Conservation (phyloP, 306 rosid species). For the Arachis hypogaea region DNA sequence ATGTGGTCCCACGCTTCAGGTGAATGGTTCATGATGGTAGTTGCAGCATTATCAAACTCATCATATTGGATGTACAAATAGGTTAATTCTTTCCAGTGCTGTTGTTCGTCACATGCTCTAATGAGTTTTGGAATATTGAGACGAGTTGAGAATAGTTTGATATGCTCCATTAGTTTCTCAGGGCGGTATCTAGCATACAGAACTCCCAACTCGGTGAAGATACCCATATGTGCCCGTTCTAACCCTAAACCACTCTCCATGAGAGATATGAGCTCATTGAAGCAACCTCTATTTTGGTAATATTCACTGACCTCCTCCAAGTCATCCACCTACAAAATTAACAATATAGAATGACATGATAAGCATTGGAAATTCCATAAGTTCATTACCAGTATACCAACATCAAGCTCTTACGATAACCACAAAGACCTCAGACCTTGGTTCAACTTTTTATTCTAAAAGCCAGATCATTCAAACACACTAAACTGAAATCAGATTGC, state of each 20-base stretch:
- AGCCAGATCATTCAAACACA: conserved; percentile 19
- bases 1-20: conserved; percentile 99
- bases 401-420: conserved; percentile 20
- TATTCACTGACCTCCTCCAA: conserved; percentile 99
- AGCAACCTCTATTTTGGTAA: conserved; percentile 98
- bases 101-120: conserved; percentile 97
- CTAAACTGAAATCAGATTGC: conserved; percentile 17
- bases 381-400: conserved; percentile 12
- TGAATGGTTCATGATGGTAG: conserved; percentile 99
- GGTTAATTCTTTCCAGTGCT: conserved; percentile 95
- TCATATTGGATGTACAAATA: conserved; percentile 96
- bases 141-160: conserved; percentile 93
- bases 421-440: conserved; percentile 18
- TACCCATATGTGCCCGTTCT: conserved; percentile 99
- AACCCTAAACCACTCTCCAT: conserved; percentile 99
- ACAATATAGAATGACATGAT: neutral
- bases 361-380: conserved; percentile 30
- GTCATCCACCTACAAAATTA: conserved; percentile 83
- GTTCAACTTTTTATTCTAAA: conserved; percentile 21
- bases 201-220: conserved; percentile 97
- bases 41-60: conserved; percentile 98
- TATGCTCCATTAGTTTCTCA: conserved; percentile 99
- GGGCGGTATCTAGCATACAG: conserved; percentile 97
- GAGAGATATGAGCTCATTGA: conserved; percentile 92
- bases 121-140: conserved; percentile 98